A percentile compares a stretch with the other conserved stretches of the same genome.
These are phyloP conservation scores for Boletus vinaceobasis DNA, from an alignment of 768 basidiomycete species.

Conservation along the genomic window DNA sequence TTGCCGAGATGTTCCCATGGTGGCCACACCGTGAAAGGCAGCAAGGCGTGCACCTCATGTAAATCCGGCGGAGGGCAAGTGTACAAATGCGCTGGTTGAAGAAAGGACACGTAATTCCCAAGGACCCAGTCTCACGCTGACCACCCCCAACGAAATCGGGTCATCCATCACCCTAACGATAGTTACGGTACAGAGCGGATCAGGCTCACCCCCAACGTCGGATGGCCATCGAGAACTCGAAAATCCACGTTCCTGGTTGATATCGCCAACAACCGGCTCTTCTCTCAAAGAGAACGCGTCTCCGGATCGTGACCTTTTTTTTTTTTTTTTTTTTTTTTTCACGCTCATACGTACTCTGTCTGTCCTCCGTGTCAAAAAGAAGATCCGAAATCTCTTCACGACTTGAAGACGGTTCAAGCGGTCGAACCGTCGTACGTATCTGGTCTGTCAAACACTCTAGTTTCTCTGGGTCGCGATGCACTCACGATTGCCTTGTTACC, in stretches of 20 bases:
- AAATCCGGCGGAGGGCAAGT: constrained; percentile 25
- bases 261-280: neutral
- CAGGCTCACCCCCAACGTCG: neutral
- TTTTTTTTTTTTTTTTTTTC: neutral
- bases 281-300: constrained; percentile 2
- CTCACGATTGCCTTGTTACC: neutral
- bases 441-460: neutral
- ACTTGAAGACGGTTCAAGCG: neutral
- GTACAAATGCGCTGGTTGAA: constrained; percentile 2
- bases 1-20: constrained; percentile 28
- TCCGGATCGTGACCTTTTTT: neutral
- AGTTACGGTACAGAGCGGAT: constrained; percentile 2
- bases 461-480: neutral
- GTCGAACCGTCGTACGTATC: no score
- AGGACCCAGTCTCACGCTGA: constrained; percentile 6
- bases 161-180: constrained; percentile 8
- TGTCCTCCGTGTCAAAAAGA: neutral
- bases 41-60: constrained; percentile 7
- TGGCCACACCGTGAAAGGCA: constrained; percentile 12
- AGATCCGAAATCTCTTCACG: neutral
- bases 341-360: neutral
- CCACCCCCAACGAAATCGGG: constrained; percentile 1
- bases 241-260: constrained; percentile 14
- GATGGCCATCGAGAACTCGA: constrained; percentile 1
- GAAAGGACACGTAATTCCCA: constrained; percentile 13